A percentile compares a stretch with the other conserved stretches of the same genome.
These are phyloP conservation scores for Caryopteris hybrid DNA, from an alignment of 305 asterid species.

Conservation along the genomic window DNA sequence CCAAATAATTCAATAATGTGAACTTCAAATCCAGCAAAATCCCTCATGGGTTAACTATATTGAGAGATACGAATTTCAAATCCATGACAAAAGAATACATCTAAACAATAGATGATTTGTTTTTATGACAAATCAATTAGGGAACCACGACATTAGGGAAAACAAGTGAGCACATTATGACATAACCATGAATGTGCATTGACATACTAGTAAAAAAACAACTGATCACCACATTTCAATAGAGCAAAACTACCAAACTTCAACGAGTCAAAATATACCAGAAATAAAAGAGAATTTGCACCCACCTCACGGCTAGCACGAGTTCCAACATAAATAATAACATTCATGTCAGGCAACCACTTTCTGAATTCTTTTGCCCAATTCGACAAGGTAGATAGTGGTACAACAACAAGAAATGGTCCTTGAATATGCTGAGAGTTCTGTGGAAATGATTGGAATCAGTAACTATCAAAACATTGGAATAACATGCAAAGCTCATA, in stretches of 20 bases:
- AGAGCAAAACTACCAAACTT: slow-evolving; percentile 3
- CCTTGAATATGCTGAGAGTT: slow-evolving; percentile 93
- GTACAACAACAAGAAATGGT: slow-evolving; percentile 99
- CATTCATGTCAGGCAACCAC: slow-evolving; percentile 95
- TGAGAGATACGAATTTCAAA: background rate
- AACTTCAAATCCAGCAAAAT: background rate
- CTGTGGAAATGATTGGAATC: slow-evolving; percentile 43
- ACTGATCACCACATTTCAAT: background rate
- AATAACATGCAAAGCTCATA: slow-evolving; percentile 4
- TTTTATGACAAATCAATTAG: too few relatives aligned
- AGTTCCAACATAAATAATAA: slow-evolving; percentile 90
- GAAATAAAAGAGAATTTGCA: background rate
- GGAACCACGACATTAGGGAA: background rate
- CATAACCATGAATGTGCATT: background rate
- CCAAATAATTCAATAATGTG: too few relatives aligned
- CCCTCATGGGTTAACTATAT: background rate
- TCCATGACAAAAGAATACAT: background rate
- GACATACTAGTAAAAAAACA: background rate
- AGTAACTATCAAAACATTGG: slow-evolving; percentile 15
- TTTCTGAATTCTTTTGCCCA: slow-evolving; percentile 99
- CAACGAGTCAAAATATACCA: slow-evolving; percentile 1
- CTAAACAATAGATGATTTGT: too few relatives aligned
- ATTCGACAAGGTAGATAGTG: slow-evolving; percentile 92
- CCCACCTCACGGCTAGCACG: slow-evolving; percentile 98
- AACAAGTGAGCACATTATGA: background rate